Evolutionary conservation across 805 yeast species (phyloP).

Genomic region (Saturnispora kantuleensis): DNA sequence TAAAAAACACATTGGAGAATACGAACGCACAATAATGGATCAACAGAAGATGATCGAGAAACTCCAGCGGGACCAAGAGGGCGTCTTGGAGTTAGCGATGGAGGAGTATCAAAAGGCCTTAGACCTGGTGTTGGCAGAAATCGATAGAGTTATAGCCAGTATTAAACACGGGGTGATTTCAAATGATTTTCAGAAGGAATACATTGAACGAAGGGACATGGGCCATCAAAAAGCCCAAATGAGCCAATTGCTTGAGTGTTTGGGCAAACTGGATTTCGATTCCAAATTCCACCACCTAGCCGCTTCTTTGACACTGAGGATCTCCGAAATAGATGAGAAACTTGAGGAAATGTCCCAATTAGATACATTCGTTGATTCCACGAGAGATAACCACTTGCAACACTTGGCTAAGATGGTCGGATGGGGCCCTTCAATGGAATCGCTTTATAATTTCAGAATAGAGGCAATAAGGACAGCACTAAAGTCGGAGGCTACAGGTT

Average conservation of each 20-base stretch:
- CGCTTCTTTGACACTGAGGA: neutral
- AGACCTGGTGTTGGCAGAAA: neutral
- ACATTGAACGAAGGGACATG: neutral
- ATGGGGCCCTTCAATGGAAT: too few species aligned
- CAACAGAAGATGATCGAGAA: constrained; percentile 68
- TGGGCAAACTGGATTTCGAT: constrained; percentile 1
- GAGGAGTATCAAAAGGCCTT: neutral
- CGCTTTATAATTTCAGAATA: too few species aligned
- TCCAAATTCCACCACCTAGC: neutral
- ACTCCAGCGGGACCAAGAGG: constrained; percentile 29
- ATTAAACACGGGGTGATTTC: neutral
- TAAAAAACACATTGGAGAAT: constrained; percentile 77
- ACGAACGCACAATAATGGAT: constrained; percentile 73
- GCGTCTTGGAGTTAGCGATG: neutral
- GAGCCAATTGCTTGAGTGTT: neutral
- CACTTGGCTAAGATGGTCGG: too few species aligned
- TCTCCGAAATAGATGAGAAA: constrained; percentile 25
- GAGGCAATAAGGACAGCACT: too few species aligned
- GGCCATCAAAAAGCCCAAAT: neutral
- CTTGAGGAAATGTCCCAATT: too few species aligned
- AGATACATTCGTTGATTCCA: neutral
- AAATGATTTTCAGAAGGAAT: neutral
- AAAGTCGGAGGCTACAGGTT: too few species aligned
- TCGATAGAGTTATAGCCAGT: neutral
- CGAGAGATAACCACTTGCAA: too few species aligned